Base-by-base conservation (phyloP, 1,284 basidiomycete genomes). In the Hemileia vastatrix region DNA sequence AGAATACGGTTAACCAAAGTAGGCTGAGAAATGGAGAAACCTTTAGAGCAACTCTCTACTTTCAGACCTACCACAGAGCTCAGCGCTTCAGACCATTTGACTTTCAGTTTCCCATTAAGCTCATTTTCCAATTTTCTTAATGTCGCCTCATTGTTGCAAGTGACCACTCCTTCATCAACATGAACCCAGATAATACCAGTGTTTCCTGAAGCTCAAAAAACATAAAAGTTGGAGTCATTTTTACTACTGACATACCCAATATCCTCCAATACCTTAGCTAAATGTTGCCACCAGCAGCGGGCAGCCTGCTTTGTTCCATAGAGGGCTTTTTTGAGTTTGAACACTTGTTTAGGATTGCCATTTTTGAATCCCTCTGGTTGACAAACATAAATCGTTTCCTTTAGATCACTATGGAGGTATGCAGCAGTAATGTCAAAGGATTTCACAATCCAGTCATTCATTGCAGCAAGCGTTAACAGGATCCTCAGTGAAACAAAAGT, bases 261-360 rank as follows among this genome's bases (percentile, higher is more conserved):
- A 2, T 6, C 19, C 1, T 19, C n/a, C 47, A 58, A n/a, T 4
- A 33, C 50, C 15, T 33, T 9, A 13, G 49, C 36, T 18, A 57
- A 49, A 13, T 18, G 32, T 21, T 31, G 4, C 57, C 57, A 58
- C 57, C 57, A 58, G n/a, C 48, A 58, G 6, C 57, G 18, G 2
- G 24, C 57, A 5, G 47, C 48, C 19, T 51, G 45, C 9, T 51
- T 50, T 2, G 48, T 51, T 15, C 48, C 48, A 21, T 60, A 60
- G n/a, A 60, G 4, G 1, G 57, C 57, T 18, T 57, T 57, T 8
- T 49, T 18, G 2, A 57, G 19, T 8, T 44, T 45, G n/a, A 57
- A 31, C 2, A 49, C 31, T 24, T 4, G 5, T n/a, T 45, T 24
- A n/a, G 32, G 32, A n/a, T 6, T 11, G 6, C 19, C 15, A 6